Percentiles rank a stretch among this genome's conserved stretches.
Evolutionary conservation across 768 basidiomycete genomes (phyloP).

Genomic region (Tephrocybe sp.): DNA sequence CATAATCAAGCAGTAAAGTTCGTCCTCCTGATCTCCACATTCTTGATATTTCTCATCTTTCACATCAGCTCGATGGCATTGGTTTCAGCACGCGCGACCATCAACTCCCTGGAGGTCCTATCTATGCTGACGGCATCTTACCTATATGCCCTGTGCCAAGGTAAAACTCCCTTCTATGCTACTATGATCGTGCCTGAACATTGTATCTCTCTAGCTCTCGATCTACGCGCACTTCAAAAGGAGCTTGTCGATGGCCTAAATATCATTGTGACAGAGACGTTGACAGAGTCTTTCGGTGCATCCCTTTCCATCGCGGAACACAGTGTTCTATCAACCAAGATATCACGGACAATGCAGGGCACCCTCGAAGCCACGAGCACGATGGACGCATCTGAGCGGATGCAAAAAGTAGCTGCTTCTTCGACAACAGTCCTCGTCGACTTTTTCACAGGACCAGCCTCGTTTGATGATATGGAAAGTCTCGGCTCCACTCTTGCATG

Average conservation of each 20-base stretch:
- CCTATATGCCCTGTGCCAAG: conserved; percentile 72
- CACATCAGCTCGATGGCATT: conserved; percentile 71
- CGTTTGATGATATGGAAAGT: conserved; percentile 28
- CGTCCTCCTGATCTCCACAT: conserved; percentile 24
- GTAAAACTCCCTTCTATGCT: conserved; percentile 20
- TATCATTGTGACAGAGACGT: conserved; percentile 49
- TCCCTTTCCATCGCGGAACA: conserved; percentile 36
- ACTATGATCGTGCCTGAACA: background rate
- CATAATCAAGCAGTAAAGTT: conserved; percentile 92
- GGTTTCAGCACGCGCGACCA: conserved; percentile 79
- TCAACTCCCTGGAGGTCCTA: conserved; percentile 76
- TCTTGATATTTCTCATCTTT: conserved; percentile 7
- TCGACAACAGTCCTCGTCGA: conserved; percentile 65
- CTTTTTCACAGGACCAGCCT: conserved; percentile 43
- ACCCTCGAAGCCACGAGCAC: conserved; percentile 65
- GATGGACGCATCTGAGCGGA: conserved; percentile 70
- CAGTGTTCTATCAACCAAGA: conserved; percentile 30
- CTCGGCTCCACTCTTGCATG: conserved; percentile 31
- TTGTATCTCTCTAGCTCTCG: conserved; percentile 51
- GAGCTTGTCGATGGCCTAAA: conserved; percentile 57
- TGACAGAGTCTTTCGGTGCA: conserved; percentile 43
- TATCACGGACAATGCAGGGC: conserved; percentile 45
- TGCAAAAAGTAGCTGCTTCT: conserved; percentile 69
- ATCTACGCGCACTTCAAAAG: conserved; percentile 72
- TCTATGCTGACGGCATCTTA: conserved; percentile 75